phyloP scores from a whole-genome alignment of 108 stramenopile genomes.

The Skeletonema grethae region DNA sequence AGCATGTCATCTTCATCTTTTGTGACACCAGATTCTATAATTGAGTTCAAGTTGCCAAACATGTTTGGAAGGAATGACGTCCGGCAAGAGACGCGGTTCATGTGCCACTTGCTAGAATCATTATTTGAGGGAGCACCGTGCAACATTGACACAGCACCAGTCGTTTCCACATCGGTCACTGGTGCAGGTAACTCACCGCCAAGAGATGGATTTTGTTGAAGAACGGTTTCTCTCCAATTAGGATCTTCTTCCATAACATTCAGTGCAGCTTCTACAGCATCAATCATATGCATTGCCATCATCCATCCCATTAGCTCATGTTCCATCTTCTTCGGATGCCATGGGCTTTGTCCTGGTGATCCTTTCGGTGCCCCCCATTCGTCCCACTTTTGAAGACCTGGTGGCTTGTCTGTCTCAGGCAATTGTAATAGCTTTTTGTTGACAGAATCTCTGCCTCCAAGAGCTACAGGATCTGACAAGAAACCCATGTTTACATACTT shows the following conservation, averaged over 20 bases:
- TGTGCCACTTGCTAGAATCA: conserved; percentile 38
- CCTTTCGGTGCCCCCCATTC: conserved; percentile 82
- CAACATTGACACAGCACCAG: conserved; percentile 52
- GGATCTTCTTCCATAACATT: conserved; percentile 40
- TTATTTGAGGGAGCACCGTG: conserved; percentile 46
- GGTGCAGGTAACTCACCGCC: conserved; percentile 30
- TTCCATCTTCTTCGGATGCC: conserved; percentile 85
- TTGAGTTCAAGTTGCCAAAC: conserved; percentile 47
- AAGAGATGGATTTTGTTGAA: conserved; percentile 5
- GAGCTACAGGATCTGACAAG: conserved; percentile 65
- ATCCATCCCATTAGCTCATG: conserved; percentile 85
- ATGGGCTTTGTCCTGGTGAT: conserved; percentile 75
- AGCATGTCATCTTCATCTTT: conserved; percentile 63
- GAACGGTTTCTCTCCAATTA: conserved; percentile 28
- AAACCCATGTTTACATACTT: conserved; percentile 58
- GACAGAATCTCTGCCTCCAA: conserved; percentile 54
- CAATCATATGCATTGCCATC: conserved; percentile 78
- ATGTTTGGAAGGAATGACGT: conserved; percentile 85
- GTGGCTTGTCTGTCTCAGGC: conserved; percentile 49
- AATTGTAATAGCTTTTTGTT: conserved; percentile 33
- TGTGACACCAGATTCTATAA: conserved; percentile 67
- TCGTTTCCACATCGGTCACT: conserved; percentile 28
- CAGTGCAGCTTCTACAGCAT: conserved; percentile 67
- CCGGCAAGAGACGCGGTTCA: conserved; percentile 71
- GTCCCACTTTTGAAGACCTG: conserved; percentile 76